Conservation (phyloP, 768 basidiomycete species). For the Rhodosporidiobolus sp. region DNA sequence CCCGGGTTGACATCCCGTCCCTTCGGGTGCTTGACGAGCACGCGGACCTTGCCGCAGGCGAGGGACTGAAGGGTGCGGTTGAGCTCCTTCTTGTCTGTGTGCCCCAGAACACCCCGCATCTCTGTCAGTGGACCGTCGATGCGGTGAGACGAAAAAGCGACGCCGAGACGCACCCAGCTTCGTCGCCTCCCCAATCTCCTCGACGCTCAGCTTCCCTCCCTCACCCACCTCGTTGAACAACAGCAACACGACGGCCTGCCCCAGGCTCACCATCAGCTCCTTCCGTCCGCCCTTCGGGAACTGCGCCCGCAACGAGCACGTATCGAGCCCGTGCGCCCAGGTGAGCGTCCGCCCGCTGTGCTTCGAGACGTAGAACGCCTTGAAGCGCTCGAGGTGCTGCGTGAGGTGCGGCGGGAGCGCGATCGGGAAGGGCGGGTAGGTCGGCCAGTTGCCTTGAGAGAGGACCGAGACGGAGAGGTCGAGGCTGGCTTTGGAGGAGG, state of each 20-base stretch:
- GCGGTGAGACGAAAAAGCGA: no score
- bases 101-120: neutral
- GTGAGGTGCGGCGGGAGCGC: conserved; percentile 68
- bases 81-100: conserved; percentile 66
- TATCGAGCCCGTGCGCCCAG: conserved; percentile 85
- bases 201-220: conserved; percentile 58
- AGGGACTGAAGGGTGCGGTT: conserved; percentile 85
- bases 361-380: conserved; percentile 69
- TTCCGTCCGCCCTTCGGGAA: conserved; percentile 63
- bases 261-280: conserved; percentile 85
- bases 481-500: conserved; percentile 48
- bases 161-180: conserved; percentile 63
- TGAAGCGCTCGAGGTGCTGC: conserved; percentile 62
- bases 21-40: conserved; percentile 72
- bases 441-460: conserved; percentile 84
- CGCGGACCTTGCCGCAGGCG: conserved; percentile 83
- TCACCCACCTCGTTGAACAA: conserved; percentile 68
- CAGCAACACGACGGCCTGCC: conserved; percentile 80
- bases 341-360: conserved; percentile 72
- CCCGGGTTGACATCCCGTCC: conserved; percentile 72
- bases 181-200: conserved; percentile 65
- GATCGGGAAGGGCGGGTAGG: conserved; percentile 47
- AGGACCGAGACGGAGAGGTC: conserved; percentile 74
- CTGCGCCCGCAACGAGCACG: conserved; percentile 66
- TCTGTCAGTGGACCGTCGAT: neutral